These are phyloP conservation scores for Akanthomyces uredinophilus DNA, from an alignment of 2,329 filamentous ascomycete genomes.

Conservation along the genomic window DNA sequence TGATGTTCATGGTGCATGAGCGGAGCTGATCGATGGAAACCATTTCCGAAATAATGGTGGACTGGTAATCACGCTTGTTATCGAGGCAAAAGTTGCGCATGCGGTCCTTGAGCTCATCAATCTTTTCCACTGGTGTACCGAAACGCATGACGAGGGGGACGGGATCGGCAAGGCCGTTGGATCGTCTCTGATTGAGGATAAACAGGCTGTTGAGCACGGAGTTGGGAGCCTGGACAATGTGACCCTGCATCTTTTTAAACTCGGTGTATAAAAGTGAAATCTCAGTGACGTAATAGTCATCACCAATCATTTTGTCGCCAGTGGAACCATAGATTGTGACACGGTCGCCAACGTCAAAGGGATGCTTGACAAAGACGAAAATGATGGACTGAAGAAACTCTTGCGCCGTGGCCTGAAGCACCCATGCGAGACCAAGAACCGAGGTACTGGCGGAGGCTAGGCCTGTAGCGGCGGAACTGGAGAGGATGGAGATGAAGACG, in stretches of 20 bases:
- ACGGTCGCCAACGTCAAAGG: constrained; percentile 92
- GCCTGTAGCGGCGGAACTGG: constrained; percentile 81
- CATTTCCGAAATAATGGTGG: constrained; percentile 81
- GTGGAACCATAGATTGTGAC: constrained; percentile 89
- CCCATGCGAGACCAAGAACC: constrained; percentile 85
- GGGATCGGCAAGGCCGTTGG: constrained; percentile 80
- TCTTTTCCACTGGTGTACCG: constrained; percentile 76
- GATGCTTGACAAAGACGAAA: constrained; percentile 96
- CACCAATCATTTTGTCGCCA: constrained; percentile 69
- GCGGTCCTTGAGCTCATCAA: constrained; percentile 72
- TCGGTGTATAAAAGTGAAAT: constrained; percentile 91
- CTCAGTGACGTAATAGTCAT: constrained; percentile 95
- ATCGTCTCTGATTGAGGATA: constrained; percentile 90
- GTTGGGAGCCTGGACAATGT: constrained; percentile 93
- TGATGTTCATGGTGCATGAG: constrained; percentile 80
- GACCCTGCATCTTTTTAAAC: constrained; percentile 98
- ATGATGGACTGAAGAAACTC: constrained; percentile 92
- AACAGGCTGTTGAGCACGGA: constrained; percentile 88
- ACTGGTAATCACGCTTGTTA: constrained; percentile 86
- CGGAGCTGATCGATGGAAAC: constrained; percentile 75
- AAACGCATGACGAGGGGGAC: constrained; percentile 82
- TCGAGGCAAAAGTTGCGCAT: constrained; percentile 77
- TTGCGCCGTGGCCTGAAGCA: constrained; percentile 87
- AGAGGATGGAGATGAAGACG: constrained; percentile 85
- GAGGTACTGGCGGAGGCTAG: constrained; percentile 85